Conservation (phyloP, 139 green algal species). For the Micractinium conductrix region DNA sequence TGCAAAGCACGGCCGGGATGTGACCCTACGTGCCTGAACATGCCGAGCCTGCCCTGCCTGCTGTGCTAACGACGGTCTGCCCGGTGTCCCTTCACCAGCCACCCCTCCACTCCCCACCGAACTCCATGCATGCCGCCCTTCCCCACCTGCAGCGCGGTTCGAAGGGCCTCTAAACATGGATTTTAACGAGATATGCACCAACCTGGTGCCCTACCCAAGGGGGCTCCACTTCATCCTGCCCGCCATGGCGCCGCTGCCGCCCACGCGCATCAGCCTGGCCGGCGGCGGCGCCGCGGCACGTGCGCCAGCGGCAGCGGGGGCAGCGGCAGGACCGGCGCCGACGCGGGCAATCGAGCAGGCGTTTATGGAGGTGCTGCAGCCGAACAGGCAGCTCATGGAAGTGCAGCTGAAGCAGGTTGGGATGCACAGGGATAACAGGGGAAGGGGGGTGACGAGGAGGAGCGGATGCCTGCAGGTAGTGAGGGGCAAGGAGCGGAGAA, state of each 20-base stretch:
- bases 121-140: neutral
- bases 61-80: no score
- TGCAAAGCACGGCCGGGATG: no score
- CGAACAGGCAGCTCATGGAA: constrained; percentile 71
- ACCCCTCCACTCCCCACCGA: no score
- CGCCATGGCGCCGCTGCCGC: constrained; percentile 61
- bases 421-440: neutral
- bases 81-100: neutral
- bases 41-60: neutral
- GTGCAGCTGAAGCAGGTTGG: constrained; percentile 43
- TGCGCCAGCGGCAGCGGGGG: constrained; percentile 35
- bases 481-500: neutral
- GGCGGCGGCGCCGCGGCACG: constrained; percentile 35
- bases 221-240: constrained; percentile 88
- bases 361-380: constrained; percentile 73
- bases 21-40: no score
- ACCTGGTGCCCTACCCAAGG: constrained; percentile 78
- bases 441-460: no score
- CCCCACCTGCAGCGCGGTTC: constrained; percentile 63
- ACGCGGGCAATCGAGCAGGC: constrained; percentile 68
- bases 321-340: neutral
- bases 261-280: neutral
- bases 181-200: constrained; percentile 87
- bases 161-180: constrained; percentile 79
- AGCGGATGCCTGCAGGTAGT: no score